Percentiles rank a stretch among this genome's conserved stretches.
Evolutionary conservation across 2,329 filamentous ascomycete species (phyloP).

Genomic region (Scorias spongiosa): DNA sequence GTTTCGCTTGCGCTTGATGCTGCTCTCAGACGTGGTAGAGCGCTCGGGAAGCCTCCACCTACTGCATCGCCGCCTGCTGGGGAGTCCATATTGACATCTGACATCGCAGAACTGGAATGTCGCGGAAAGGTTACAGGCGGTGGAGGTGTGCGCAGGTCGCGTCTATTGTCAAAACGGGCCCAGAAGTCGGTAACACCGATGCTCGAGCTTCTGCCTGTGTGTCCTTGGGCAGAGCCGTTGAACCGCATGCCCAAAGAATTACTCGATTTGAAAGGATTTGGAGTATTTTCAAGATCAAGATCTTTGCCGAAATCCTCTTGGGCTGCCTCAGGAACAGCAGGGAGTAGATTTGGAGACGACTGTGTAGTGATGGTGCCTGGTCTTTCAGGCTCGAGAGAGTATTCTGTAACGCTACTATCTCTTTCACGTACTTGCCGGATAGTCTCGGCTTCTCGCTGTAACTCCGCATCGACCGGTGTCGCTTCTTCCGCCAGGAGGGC

Average conservation of each 20-base stretch:
- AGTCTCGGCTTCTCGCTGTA: constrained; percentile 82
- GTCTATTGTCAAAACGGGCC: constrained; percentile 57
- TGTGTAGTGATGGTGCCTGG: constrained; percentile 41
- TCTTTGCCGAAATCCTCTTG: constrained; percentile 59
- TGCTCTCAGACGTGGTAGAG: constrained; percentile 15
- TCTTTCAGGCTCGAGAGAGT: constrained; percentile 18
- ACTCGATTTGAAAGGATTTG: constrained; percentile 6
- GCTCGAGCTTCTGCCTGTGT: constrained; percentile 51
- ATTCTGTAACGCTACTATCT: constrained; percentile 38
- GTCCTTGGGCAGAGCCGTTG: constrained; percentile 37
- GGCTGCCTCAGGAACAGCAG: constrained; percentile 40
- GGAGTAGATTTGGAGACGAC: constrained; percentile 52
- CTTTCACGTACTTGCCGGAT: constrained; percentile 89
- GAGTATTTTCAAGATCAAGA: constrained; percentile 14
- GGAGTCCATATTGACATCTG: constrained; percentile 59
- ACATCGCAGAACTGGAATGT: constrained; percentile 37
- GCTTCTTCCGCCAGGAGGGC: constrained; percentile 80
- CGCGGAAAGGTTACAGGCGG: constrained; percentile 45
- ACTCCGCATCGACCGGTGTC: constrained; percentile 75
- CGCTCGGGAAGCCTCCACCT: constrained; percentile 4
- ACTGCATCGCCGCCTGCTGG: constrained; percentile 23
- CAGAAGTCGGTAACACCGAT: constrained; percentile 55
- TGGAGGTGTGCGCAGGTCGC: constrained; percentile 26
- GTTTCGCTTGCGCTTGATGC: constrained; percentile 14
- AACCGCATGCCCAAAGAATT: constrained; percentile 49